phyloP scores from a whole-genome alignment of 2,329 filamentous ascomycete genomes.

The Penicillium sp. region DNA sequence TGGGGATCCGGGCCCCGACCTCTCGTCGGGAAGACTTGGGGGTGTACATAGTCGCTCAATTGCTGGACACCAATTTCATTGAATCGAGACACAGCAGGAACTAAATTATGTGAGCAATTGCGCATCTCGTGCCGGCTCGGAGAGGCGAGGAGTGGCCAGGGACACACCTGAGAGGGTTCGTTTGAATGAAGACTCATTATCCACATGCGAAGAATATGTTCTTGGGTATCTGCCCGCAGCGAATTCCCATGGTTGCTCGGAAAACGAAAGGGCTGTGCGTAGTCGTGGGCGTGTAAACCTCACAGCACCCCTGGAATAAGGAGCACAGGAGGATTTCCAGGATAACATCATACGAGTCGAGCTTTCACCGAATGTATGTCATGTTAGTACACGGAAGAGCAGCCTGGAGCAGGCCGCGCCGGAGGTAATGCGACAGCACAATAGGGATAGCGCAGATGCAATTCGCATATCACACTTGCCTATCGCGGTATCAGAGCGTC shows the following conservation, averaged over 20 bases:
- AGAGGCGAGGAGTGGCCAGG: not conserved
- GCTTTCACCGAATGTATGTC: conserved; percentile 12
- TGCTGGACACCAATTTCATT: conserved; percentile 96
- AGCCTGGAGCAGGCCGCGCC: conserved; percentile 13
- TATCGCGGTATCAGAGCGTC: conserved; percentile 23
- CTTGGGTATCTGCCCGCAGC: conserved; percentile 12
- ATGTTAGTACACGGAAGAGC: conserved; percentile 18
- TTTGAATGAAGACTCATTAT: conserved; percentile 5
- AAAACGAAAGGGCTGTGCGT: conserved; percentile 17
- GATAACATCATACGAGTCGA: conserved; percentile 18
- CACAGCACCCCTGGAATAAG: conserved; percentile 29
- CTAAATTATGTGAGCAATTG: conserved; percentile 21
- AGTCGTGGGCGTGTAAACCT: conserved; percentile 23
- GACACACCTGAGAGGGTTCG: conserved; percentile 28
- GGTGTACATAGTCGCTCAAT: conserved; percentile 73
- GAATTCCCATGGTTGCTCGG: conserved; percentile 11
- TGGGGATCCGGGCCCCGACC: conserved; percentile 55
- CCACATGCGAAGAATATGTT: conserved; percentile 7
- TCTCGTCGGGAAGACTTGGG: conserved; percentile 67
- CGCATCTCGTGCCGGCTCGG: not conserved
- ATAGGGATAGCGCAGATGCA: conserved; percentile 3
- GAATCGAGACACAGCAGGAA: conserved; percentile 57
- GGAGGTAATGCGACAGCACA: not conserved
- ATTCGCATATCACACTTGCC: conserved; percentile 17
- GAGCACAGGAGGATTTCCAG: conserved; percentile 26